Evolutionary conservation across 257 asterid genomes (phyloP), one percentile per base, ranked within the genome.

Genomic region (Fraxinus pennsylvanica): DNA sequence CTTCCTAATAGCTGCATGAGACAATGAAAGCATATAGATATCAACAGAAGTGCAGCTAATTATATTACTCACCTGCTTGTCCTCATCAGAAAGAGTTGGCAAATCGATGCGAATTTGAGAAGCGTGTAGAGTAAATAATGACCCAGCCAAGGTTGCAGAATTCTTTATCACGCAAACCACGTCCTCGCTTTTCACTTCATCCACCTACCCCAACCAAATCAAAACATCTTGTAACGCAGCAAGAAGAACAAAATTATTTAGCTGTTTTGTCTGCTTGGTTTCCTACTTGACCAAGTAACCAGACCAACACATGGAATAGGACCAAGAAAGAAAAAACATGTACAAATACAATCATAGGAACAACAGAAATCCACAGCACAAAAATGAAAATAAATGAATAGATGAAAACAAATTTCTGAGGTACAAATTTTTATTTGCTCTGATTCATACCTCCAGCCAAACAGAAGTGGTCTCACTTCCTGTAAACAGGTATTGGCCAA

Each of bases 401-500:
- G 50, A 29, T 12, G 38, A 32, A 72, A 25, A n/a, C 73, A 30
- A 78, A 66, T 52, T 63, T 74, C 59, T 29, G 9, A 50, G 78
- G 52, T 22, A 22, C 27, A 10, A 79, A 74, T 45, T 12, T 45
- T 50, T 33, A 35, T 66, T 76, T 72, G 75, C 47, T 81, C 77
- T 54, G 72, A 47, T 50, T 47, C 86, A 71, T 87, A 93, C 98
- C 98, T 93, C 98, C 52, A 93, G 88, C 97, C 98, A 93, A 66
- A 90, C 96, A 59, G 98, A 91, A 74, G 97, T 90, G 32, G 94
- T 91, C 82, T 93, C 98, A 35, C 97, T 93, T 86, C 98, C 98
- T 8, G 97, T 91, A 81, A 93, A 93, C 74, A 91, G 87, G 84
- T 93, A 93, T 77, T 91, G 98, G 61, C 98, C 98, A 72, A 90